phyloP scores from a whole-genome alignment of 352 stramenopile species.

The Globisporangium canariense region DNA sequence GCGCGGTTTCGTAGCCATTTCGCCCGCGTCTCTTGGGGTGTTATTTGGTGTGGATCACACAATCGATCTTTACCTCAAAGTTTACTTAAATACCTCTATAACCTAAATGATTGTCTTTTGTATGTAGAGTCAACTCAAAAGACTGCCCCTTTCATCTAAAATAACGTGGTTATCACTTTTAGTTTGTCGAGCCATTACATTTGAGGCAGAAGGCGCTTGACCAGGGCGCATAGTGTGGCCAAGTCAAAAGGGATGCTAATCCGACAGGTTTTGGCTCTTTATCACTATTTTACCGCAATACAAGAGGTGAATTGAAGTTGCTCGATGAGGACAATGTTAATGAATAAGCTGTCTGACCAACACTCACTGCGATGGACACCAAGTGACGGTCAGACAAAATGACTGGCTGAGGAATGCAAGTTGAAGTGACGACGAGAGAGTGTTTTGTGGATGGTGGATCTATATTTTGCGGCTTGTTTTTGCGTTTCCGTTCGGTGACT shows the following conservation, averaged over 20 bases:
- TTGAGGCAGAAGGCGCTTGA: too few species aligned
- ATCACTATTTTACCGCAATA: too few species aligned
- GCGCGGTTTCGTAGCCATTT: constrained; percentile 12
- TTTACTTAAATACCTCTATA: not conserved
- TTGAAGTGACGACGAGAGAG: not conserved
- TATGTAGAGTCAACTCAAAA: too few species aligned
- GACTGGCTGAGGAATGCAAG: not conserved
- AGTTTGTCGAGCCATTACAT: too few species aligned
- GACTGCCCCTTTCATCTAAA: too few species aligned
- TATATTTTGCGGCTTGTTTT: constrained; percentile 10
- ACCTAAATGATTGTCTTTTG: too few species aligned
- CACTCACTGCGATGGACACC: not conserved
- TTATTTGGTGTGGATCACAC: not conserved
- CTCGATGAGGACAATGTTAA: too few species aligned
- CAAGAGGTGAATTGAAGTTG: too few species aligned
- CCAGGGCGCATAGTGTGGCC: too few species aligned
- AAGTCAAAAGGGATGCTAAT: too few species aligned
- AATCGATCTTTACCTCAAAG: not conserved
- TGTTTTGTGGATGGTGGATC: not conserved
- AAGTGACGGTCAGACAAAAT: not conserved
- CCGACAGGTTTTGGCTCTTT: too few species aligned
- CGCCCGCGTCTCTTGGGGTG: not conserved
- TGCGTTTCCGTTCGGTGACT: not conserved
- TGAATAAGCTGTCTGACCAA: not conserved
- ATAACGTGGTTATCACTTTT: too few species aligned